Evolutionary conservation across 148 eudicot species (phyloP), one percentile per base, ranked within the genome.

Genomic region (Vaccinium corymbosum): DNA sequence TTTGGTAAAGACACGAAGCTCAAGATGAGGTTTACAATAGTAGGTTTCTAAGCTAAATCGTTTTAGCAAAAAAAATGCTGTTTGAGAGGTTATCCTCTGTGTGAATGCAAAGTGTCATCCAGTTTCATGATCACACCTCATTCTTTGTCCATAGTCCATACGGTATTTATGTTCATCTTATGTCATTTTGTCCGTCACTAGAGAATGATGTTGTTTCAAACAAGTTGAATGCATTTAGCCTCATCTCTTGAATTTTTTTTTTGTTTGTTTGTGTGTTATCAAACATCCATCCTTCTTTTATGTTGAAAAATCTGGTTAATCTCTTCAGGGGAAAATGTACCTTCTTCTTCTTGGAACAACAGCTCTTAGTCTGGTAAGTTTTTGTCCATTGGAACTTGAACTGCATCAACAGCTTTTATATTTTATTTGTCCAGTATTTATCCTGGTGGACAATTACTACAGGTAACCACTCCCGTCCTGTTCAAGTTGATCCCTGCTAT

Each of bases 341-440:
- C 94, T 97, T 80, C 94, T 97, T 74, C 98, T 97, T 75, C 96
- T 97, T 57, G 99, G 99, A 83, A 97, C 99, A 42, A 97, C 99
- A 83, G 99, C 99, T 57, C 89, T 97, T 15, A 97, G 99, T 83
- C 92, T 97, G 92, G 99, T 95, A 89, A 89, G 93, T 81, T 86
- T 81, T 79, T 48, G 25, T 25, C 27, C 10, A 12, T 32, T 78
- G 11, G 59, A 57, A 84, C 46, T 57, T 71, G 35, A 57, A 85
- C 20, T 57, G 13, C 66, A 76, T 70, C 49, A 83, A 57, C 8
- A 46, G 20, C 79, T 64, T 77, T 73, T 53, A n/a, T 42, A 42
- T 42, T 9, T 76, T 76, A 15, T 29, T 77, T 75, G 12, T 29
- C 42, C n/a, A 49, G 64, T 27, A 49, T 8, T 81, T 66, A 56